phyloP scores from a whole-genome alignment of 129 eudicot species.

The Mikania micrantha region DNA sequence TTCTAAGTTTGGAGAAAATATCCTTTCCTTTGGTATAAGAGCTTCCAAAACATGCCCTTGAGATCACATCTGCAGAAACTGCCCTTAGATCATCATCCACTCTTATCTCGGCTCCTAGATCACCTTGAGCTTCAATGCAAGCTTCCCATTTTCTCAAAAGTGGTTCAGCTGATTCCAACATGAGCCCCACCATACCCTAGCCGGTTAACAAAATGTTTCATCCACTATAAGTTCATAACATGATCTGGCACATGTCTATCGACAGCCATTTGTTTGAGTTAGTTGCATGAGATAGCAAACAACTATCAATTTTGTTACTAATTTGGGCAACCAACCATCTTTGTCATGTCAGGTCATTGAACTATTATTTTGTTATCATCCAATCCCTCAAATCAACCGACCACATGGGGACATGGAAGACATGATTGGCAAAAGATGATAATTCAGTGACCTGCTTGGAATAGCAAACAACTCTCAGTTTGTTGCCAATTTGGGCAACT shows the following conservation, averaged over 20 bases:
- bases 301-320: background rate
- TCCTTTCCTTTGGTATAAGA: conserved; percentile 60
- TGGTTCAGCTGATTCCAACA: conserved; percentile 55
- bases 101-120: conserved; percentile 43
- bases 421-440: background rate
- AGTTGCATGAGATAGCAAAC: no score
- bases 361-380: background rate
- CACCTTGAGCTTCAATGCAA: conserved; percentile 56
- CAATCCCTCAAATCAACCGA: background rate
- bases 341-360: background rate
- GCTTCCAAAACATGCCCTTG: conserved; percentile 77
- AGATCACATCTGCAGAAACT: conserved; percentile 73
- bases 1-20: conserved; percentile 71
- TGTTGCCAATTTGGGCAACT: no score
- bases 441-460: background rate
- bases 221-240: conserved; percentile 1
- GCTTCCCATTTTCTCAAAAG: conserved; percentile 65
- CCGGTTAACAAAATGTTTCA: conserved; percentile 6
- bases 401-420: background rate
- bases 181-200: conserved; percentile 81
- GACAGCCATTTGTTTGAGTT: no score
- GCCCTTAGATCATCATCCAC: conserved; percentile 73
- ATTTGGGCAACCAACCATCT: background rate
- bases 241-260: no score
- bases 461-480: no score